Base-by-base conservation (phyloP, 1,284 basidiomycete genomes). In the Xanthoconium separans region DNA sequence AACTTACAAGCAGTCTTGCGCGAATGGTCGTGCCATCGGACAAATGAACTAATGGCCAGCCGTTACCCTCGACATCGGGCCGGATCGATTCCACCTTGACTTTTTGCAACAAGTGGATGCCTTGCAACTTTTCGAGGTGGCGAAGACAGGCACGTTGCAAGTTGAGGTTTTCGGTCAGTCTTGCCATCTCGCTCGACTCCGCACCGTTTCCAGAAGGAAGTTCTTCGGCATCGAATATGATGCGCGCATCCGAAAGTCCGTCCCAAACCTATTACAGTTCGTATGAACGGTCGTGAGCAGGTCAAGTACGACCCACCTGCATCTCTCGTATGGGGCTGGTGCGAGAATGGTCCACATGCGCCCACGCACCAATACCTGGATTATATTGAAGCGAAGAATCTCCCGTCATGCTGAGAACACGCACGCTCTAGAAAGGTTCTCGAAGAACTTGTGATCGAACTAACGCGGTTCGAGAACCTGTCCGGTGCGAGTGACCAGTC, bases 161-260 rank as follows among this genome's bases (percentile, higher is more conserved):
- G 66, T 97, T 97, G 44, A 94, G 76, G 66, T 95, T 96, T 70
- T 98, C 95, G 0, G 89, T 92, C 65, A 97, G 77, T 39, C 83
- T 82, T 9, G 93, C 85, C 84, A 97, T 91, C 53, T 82, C 69
- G 29, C 42, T 73, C n/a, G 71, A 65, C 52, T 70, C 55, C 18
- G 69, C 48, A 30, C 54, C 44, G 50, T 73, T 50, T 44, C 70
- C 64, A 47, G 40, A 8, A 18, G 60, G 58, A 13, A 82, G 56
- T 53, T 87, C 82, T 3, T 80, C 74, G 0, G 85, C 77, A 44
- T 79, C 77, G 65, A 94, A 94, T 5, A 76, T 73, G 51, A 94
- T 87, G 16, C 89, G 78, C n/a, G 92, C 85, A 63, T 87, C 84
- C 4, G 90, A 90, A 33, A 94, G 57, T 1, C 93, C 92, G 64